Conservation (phyloP, 2,329 filamentous ascomycete species). For the Dissoconium aciculare region DNA sequence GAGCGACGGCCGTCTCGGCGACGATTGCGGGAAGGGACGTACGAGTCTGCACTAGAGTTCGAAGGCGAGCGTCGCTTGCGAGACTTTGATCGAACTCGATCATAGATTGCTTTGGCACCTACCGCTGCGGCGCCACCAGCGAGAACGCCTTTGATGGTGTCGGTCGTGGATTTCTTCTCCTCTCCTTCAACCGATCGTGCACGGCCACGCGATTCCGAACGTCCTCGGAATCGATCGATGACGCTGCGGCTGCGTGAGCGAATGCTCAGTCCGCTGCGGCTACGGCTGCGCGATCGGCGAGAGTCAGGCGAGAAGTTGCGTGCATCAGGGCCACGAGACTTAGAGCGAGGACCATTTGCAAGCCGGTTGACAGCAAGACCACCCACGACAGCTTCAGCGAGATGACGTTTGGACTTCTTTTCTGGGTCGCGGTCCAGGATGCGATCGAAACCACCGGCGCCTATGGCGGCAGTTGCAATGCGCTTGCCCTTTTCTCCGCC, state of each 20-base stretch:
- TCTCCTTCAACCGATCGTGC: constrained; percentile 15
- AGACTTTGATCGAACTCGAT: constrained; percentile 41
- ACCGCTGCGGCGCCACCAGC: constrained; percentile 36
- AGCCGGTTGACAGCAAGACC: constrained; percentile 75
- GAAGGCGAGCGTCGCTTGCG: constrained; percentile 33
- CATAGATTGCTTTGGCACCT: constrained; percentile 38
- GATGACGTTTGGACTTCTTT: constrained; percentile 62
- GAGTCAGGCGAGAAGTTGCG: constrained; percentile 27
- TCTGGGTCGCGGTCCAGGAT: constrained; percentile 53
- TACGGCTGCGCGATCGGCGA: constrained; percentile 51
- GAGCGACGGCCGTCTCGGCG: constrained; percentile 27
- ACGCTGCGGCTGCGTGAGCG: constrained; percentile 53
- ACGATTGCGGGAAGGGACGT: constrained; percentile 35
- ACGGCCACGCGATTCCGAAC: constrained; percentile 36
- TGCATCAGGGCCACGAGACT: constrained; percentile 46
- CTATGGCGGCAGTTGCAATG: constrained; percentile 70
- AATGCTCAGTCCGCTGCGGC: constrained; percentile 28
- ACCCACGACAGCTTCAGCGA: constrained; percentile 75
- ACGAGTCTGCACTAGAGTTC: constrained; percentile 36
- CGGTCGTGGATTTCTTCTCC: constrained; percentile 30
- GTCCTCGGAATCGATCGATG: constrained; percentile 32
- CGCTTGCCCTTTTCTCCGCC: constrained; percentile 84
- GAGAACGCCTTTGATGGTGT: constrained; percentile 34
- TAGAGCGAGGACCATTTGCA: constrained; percentile 61
- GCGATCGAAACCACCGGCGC: constrained; percentile 74